A percentile compares a stretch with the other conserved stretches of the same genome.
Conservation (phyloP, 805 yeast species). For the Pichia kluyveri region DNA sequence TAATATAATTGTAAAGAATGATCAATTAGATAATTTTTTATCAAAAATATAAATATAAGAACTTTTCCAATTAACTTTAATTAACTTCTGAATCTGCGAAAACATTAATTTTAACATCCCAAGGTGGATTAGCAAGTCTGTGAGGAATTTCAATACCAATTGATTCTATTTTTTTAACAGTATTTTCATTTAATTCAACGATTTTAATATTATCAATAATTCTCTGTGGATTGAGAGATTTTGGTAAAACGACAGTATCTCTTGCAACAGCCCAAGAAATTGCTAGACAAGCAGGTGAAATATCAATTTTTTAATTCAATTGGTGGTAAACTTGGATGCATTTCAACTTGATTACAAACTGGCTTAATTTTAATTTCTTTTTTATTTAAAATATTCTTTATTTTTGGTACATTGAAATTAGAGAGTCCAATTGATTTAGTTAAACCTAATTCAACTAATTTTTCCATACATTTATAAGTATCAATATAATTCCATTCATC, state of each 20-base stretch:
- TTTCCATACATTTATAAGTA: slow-evolving; percentile 58
- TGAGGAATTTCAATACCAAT: slow-evolving; percentile 2
- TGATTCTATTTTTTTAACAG: slow-evolving; percentile 17
- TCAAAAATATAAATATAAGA: background rate
- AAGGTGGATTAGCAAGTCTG: slow-evolving; percentile 4
- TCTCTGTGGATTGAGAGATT: slow-evolving; percentile 37
- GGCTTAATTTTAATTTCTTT: slow-evolving; percentile 48
- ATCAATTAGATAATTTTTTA: background rate
- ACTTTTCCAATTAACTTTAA: no score
- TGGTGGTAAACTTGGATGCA: slow-evolving; percentile 66
- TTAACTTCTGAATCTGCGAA: background rate
- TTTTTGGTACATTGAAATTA: slow-evolving; percentile 49
- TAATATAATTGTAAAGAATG: slow-evolving; percentile 20
- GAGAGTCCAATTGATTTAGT: slow-evolving; percentile 67
- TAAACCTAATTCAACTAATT: slow-evolving; percentile 27
- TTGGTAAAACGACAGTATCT: slow-evolving; percentile 45
- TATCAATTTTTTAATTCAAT: slow-evolving; percentile 38
- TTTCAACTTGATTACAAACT: slow-evolving; percentile 43
- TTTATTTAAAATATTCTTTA: slow-evolving; percentile 39
- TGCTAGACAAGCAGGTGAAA: slow-evolving; percentile 41
- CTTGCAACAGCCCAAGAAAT: slow-evolving; percentile 54
- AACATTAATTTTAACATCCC: slow-evolving; percentile 5
- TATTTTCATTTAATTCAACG: slow-evolving; percentile 27
- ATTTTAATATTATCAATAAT: slow-evolving; percentile 31
- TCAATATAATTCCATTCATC: slow-evolving; percentile 34